Evolutionary conservation across 2,329 filamentous ascomycete genomes (phyloP), one percentile per base, ranked within the genome.

Genomic region (Colletotrichum tropicale): DNA sequence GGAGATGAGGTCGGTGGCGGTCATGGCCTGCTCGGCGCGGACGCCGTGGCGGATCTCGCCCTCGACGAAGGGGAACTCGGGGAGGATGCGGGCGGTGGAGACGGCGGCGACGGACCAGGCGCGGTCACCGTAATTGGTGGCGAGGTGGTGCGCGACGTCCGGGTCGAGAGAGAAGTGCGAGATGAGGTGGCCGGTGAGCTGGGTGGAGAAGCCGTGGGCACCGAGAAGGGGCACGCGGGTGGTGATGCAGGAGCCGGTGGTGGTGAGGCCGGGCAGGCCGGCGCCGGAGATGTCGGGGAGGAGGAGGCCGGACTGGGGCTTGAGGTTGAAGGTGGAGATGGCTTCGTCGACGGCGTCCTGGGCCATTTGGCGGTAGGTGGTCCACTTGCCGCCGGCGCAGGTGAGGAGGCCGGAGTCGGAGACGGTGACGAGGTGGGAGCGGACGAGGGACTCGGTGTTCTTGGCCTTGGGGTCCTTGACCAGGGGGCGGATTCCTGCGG

Each of bases 361-460:
- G 68, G 95, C 93, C 95, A 97, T 97, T 82, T 96, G 94, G 71
- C 94, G 93, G 86, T 96, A 97, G 13, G 94, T 97, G 8, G 94
- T 97, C 94, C 94, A 96, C 86, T 96, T 97, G 77, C 94, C 94
- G 79, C 94, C 94, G 38, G 94, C 94, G 83, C 94, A 95, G 67
- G 94, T 96, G 79, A 97, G 87, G 18, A 97, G 89, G 16, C 94
- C 94, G 2, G 94, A 94, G 8, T 91, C 85, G 24, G 94, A 96
- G 56, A 94, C 90, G 67, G 94, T 94, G 79, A 96, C 91, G 67
- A 97, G 89, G 82, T 97, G 94, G 85, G 94, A 96, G 78, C 94
- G 94, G 74, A 97, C 94, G 66, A 96, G 91, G 66, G 94, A 95
- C 83, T 96, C 93, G 24, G 95, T 96, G 82, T 95, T 95, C 85